Percentiles rank a stretch among this genome's conserved stretches.
Conservation (phyloP, 148 eudicot genomes). For the Chenopodium formosanum region DNA sequence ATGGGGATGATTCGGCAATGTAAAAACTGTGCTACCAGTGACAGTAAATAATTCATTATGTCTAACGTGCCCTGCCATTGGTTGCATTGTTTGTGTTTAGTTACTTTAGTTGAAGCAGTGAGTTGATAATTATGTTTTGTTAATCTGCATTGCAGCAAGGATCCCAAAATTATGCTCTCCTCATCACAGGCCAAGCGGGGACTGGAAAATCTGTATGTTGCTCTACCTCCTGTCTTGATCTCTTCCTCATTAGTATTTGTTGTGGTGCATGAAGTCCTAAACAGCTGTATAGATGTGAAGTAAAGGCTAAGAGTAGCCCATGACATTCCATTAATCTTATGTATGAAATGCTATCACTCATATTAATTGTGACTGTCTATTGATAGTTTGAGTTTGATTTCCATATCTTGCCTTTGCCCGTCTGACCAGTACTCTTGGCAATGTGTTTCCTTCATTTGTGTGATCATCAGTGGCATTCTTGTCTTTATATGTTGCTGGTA, state of each 20-base stretch:
- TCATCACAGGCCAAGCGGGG: slow-evolving; percentile 87
- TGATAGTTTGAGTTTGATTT: background rate
- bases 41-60: background rate
- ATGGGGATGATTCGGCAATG: background rate
- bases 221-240: slow-evolving; percentile 4
- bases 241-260: background rate
- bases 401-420: background rate
- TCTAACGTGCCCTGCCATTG: background rate
- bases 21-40: background rate
- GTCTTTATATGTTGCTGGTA: background rate
- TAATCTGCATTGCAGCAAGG: slow-evolving; percentile 41
- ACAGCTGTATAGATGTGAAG: background rate
- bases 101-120: background rate
- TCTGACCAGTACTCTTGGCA: background rate
- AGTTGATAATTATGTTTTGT: background rate
- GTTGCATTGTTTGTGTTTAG: background rate
- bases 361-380: background rate
- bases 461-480: background rate
- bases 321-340: background rate
- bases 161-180: slow-evolving; percentile 49
- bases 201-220: slow-evolving; percentile 92
- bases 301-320: background rate
- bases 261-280: background rate
- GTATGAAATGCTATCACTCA: background rate
- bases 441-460: background rate